A percentile compares a stretch with the other conserved stretches of the same genome.
Conservation (phyloP, 2,329 filamentous ascomycete species). For the Pseudogymnoascus sp. region DNA sequence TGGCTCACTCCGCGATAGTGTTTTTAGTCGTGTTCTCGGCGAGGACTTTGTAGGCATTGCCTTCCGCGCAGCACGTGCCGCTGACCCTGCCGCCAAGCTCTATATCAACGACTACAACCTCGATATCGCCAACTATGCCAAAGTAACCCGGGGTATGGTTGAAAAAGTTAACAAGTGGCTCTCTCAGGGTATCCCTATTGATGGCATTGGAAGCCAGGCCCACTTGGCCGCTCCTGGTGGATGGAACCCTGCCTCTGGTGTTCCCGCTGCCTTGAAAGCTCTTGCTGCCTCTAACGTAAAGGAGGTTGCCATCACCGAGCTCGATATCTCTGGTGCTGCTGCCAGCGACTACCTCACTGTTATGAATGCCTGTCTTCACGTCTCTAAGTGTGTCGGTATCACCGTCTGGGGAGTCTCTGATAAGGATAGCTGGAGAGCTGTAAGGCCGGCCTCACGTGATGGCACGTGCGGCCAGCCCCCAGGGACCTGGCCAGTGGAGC, state of each 20-base stretch:
- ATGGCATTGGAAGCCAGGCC: slow-evolving; percentile 50
- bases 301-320: slow-evolving; percentile 51
- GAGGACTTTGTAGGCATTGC: slow-evolving; percentile 64
- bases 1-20: slow-evolving; percentile 44
- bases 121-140: slow-evolving; percentile 46
- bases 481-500: too few relatives aligned
- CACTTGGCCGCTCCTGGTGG: slow-evolving; percentile 50
- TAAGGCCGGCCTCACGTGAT: too few relatives aligned
- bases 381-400: slow-evolving; percentile 29
- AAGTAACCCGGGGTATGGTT: slow-evolving; percentile 46
- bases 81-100: slow-evolving; percentile 60
- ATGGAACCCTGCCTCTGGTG: slow-evolving; percentile 29
- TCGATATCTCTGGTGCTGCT: slow-evolving; percentile 56
- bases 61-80: slow-evolving; percentile 59
- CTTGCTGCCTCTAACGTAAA: slow-evolving; percentile 11
- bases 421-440: slow-evolving; percentile 45
- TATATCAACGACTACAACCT: slow-evolving; percentile 69
- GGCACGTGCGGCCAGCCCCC: too few relatives aligned
- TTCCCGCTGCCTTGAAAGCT: slow-evolving; percentile 18
- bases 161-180: slow-evolving; percentile 57
- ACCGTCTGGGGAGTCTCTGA: slow-evolving; percentile 29
- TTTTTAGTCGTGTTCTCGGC: slow-evolving; percentile 62
- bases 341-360: slow-evolving; percentile 35
- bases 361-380: slow-evolving; percentile 26
- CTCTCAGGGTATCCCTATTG: slow-evolving; percentile 53